Evolutionary conservation across 225 moss, liverwort and hornwort genomes (phyloP).

Genomic region (Marchantia polymorpha): DNA sequence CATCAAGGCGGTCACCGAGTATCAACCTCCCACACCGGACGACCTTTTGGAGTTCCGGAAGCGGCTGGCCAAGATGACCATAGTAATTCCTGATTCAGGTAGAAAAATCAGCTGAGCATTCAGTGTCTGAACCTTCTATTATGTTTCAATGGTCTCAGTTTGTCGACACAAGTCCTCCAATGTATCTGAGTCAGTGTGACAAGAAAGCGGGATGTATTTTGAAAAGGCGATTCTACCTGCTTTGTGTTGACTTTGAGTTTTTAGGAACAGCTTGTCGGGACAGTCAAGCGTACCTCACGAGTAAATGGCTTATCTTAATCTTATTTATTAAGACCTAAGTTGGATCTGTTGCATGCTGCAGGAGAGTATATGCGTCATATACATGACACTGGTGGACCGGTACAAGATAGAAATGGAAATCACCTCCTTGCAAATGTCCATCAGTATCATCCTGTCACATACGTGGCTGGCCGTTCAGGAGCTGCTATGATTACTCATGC

Average conservation of each 20-base stretch:
- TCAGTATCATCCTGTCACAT: constrained; percentile 26
- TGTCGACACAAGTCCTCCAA: not conserved
- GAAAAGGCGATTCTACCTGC: not conserved
- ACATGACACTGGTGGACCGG: not conserved
- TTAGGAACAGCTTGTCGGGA: too few relatives aligned
- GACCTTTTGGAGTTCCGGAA: constrained; percentile 20
- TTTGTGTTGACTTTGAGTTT: too few relatives aligned
- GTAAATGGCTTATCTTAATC: too few relatives aligned
- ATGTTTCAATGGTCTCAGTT: not conserved
- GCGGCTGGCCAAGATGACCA: constrained; percentile 15
- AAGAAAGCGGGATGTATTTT: not conserved
- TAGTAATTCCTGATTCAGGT: constrained; percentile 22
- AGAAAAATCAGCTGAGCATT: not conserved
- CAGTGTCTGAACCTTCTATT: not conserved
- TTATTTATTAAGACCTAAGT: too few relatives aligned
- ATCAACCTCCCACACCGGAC: not conserved
- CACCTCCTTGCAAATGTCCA: not conserved
- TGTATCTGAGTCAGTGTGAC: not conserved
- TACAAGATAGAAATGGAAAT: not conserved
- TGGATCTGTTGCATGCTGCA: not conserved
- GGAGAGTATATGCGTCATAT: not conserved
- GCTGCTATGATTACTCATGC: constrained; percentile 36
- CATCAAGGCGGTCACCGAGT: constrained; percentile 3
- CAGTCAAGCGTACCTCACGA: too few relatives aligned
- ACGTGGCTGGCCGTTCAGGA: constrained; percentile 36